These are phyloP conservation scores for Barbarea vulgaris DNA, from an alignment of 345 rosid species.

Conservation along the genomic window DNA sequence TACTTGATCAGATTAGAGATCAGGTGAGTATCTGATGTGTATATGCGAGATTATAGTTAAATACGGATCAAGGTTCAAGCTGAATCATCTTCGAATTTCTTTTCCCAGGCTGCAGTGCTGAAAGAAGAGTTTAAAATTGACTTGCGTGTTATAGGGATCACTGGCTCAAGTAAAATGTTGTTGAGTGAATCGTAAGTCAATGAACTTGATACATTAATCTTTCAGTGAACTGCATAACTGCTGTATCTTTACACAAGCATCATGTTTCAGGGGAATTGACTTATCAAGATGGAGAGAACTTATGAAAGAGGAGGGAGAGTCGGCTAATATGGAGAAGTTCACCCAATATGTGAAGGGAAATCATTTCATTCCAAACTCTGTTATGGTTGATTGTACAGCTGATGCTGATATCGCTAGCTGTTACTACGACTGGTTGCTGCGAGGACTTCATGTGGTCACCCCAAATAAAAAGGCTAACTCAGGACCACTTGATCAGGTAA, in stretches of 20 bases:
- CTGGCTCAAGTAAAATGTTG: slow-evolving; percentile 77
- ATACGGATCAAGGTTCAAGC: not conserved
- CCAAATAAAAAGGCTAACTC: slow-evolving; percentile 96
- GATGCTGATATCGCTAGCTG: slow-evolving; percentile 71
- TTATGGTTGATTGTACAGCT: slow-evolving; percentile 92
- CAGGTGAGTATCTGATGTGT: slow-evolving; percentile 55
- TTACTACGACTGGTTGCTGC: slow-evolving; percentile 78
- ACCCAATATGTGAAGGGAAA: slow-evolving; percentile 76
- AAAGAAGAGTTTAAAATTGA: slow-evolving; percentile 97
- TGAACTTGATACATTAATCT: not conserved
- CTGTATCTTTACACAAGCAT: slow-evolving; percentile 12
- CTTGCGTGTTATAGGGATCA: slow-evolving; percentile 92
- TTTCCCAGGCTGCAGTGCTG: slow-evolving; percentile 75
- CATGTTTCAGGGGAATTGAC: slow-evolving; percentile 64
- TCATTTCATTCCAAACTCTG: slow-evolving; percentile 89
- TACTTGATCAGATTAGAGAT: slow-evolving; percentile 90
- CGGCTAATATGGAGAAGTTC: slow-evolving; percentile 75
- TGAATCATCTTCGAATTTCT: not conserved
- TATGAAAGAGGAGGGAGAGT: slow-evolving; percentile 63
- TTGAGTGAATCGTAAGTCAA: slow-evolving; percentile 76
- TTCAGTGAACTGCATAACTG: not conserved
- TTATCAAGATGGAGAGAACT: slow-evolving; percentile 82
- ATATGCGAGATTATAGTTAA: not conserved
- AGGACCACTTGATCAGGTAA: slow-evolving; percentile 92
- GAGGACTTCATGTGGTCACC: slow-evolving; percentile 89